Evolutionary conservation across 192 early-diverging fungal species (phyloP).

Genomic region (Cetraspora pellucida): DNA sequence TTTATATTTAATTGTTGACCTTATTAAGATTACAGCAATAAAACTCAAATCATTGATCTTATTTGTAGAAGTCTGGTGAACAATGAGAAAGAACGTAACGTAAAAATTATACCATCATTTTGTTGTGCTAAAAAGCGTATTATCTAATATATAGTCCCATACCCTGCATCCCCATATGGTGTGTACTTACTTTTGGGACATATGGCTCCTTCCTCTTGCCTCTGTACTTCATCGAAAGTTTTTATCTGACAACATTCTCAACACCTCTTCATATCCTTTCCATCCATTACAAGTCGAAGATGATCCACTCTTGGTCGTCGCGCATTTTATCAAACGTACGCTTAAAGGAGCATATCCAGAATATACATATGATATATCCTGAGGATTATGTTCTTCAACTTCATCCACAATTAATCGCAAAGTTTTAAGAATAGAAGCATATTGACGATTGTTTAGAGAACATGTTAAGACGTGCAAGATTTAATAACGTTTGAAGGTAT

Average conservation of each 20-base stretch:
- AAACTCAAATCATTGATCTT: no score
- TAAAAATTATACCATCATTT: slow-evolving; percentile 57
- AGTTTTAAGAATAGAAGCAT: slow-evolving; percentile 63
- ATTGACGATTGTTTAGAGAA: slow-evolving; percentile 55
- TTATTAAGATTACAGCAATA: no score
- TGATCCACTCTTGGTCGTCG: slow-evolving; percentile 35
- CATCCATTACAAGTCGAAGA: slow-evolving; percentile 66
- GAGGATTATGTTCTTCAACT: slow-evolving; percentile 79
- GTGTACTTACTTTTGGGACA: slow-evolving; percentile 44
- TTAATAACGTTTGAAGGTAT: slow-evolving; percentile 85
- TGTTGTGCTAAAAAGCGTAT: slow-evolving; percentile 83
- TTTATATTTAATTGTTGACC: no score
- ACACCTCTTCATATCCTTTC: slow-evolving; percentile 87
- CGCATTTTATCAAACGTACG: slow-evolving; percentile 86
- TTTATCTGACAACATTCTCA: slow-evolving; percentile 79
- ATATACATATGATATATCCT: slow-evolving; percentile 91
- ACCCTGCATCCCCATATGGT: no score
- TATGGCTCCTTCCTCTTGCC: slow-evolving; percentile 53
- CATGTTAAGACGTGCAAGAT: slow-evolving; percentile 70
- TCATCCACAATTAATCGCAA: slow-evolving; percentile 86
- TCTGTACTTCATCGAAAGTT: slow-evolving; percentile 78
- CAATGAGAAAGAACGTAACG: no score
- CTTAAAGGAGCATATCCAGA: slow-evolving; percentile 92
- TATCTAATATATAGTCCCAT: no score
- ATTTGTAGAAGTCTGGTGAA: no score